A percentile compares a stretch with the other conserved stretches of the same genome.
Conservation (phyloP, 345 rosid species). For the Citrus unshiu region DNA sequence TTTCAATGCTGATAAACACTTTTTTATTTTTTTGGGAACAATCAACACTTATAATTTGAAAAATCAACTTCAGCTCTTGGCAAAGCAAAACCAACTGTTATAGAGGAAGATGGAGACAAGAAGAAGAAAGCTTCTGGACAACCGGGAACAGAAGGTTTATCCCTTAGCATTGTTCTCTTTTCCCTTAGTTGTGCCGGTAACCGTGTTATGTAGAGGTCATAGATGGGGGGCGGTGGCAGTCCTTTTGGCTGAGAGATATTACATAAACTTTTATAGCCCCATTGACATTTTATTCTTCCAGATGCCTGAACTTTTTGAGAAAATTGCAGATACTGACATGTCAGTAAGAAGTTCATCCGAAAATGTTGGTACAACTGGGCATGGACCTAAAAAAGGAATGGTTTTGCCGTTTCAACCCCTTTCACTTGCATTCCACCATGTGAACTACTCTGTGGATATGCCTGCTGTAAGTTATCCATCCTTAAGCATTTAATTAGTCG, state of each 20-base stretch:
- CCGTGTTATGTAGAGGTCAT: not conserved
- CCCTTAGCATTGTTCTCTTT: not conserved
- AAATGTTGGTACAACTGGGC: conserved; percentile 7
- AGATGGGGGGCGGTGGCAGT: not conserved
- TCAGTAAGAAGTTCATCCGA: conserved; percentile 25
- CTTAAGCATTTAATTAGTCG: not conserved
- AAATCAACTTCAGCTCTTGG: conserved; percentile 51
- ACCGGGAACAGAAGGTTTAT: conserved; percentile 42
- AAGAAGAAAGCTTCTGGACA: conserved; percentile 11
- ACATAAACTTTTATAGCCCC: not conserved
- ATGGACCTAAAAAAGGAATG: conserved; percentile 61
- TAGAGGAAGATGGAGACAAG: conserved; percentile 38
- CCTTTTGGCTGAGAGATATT: too few species aligned
- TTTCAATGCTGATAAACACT: conserved; percentile 4
- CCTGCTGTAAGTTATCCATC: conserved; percentile 58
- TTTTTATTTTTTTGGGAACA: too few species aligned
- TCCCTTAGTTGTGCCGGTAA: not conserved
- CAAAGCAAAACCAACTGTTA: conserved; percentile 43
- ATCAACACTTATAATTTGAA: not conserved
- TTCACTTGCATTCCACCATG: conserved; percentile 69
- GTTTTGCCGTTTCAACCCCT: conserved; percentile 87
- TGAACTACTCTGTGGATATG: conserved; percentile 87
- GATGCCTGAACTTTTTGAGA: conserved; percentile 12
- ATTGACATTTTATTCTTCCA: not conserved
- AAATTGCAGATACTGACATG: conserved; percentile 35